Base-by-base conservation (phyloP, 768 basidiomycete species). In the Phaeotremella fagi region DNA sequence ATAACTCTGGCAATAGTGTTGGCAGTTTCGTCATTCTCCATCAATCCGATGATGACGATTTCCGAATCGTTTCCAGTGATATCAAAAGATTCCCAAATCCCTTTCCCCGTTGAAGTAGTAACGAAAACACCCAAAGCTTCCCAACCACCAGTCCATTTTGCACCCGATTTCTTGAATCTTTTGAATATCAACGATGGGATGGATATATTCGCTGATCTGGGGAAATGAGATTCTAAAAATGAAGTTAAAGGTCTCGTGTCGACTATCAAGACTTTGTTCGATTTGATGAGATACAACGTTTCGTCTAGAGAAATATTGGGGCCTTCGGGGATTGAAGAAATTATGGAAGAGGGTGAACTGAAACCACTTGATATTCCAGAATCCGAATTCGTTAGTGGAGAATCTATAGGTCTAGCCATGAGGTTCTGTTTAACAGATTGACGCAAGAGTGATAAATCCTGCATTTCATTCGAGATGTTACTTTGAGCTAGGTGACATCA, bases 181-280 rank as follows among this genome's bases (percentile, higher is more conserved):
- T 90, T 90, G 62, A 91, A 82, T 66, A 95, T 90, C 65, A 95
- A 82, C 23, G 88, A 86, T 0, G 91, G 90, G 37, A 95, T 87
- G 27, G 85, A 85, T 44, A 95, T 80, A 74, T 91, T 91, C 55
- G 90, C 81, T 71, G 85, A 86, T 60, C 83, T 77, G 33, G 77
- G 70, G 47, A 95, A 74, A 71, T 84, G 87, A 51, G 79, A 80
- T 2, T 82, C 76, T 29, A 84, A 77, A 75, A 83, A 88, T 9
- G 82, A 77, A 0, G 81, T 78, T 18, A 83, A 78, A 3, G 86
- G 83, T 3, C 90, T 83, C 33, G 87, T 88, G 74, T 95, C 90
- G 68, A 94, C 80, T 54, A 94, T 75, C 22, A 91, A 77, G 7
- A 45, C 5, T 14, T 48, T 16, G 14, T 50, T 31, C 6, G 88